phyloP scores from a whole-genome alignment of 2,329 filamentous ascomycete genomes.

The Sporothrix pseudoabietina region DNA sequence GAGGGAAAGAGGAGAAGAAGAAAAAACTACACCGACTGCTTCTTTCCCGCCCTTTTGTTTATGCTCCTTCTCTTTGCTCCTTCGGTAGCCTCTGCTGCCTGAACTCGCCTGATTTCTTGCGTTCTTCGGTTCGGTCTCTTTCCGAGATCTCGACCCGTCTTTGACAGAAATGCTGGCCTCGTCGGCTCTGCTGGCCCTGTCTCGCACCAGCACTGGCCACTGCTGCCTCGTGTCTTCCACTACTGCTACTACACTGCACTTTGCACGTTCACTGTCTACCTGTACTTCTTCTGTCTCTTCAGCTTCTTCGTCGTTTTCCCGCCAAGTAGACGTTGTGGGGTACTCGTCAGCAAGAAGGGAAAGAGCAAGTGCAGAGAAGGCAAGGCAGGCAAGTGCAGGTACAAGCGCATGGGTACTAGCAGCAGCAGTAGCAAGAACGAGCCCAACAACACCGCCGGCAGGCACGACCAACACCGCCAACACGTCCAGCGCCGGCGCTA shows the following conservation, averaged over 20 bases:
- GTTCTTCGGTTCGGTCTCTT: conserved; percentile 14
- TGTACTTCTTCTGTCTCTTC: background rate
- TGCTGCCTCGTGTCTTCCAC: background rate
- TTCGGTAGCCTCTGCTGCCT: background rate
- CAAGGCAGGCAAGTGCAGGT: background rate
- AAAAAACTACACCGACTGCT: background rate
- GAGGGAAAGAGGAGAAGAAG: background rate
- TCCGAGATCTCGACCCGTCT: background rate
- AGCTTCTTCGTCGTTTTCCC: background rate
- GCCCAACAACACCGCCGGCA: conserved; percentile 11
- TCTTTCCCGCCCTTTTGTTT: background rate
- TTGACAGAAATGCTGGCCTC: background rate
- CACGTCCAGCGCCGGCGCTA: background rate
- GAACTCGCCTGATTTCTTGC: background rate
- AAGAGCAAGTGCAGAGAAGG: background rate
- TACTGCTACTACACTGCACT: background rate
- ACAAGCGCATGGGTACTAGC: background rate
- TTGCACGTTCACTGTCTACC: background rate
- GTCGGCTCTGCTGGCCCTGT: background rate
- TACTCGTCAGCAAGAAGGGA: background rate
- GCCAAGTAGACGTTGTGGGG: background rate
- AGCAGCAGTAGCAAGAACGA: background rate
- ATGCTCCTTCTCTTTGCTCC: background rate
- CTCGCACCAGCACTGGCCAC: conserved; percentile 3
- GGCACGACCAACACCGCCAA: conserved; percentile 2